A percentile compares a stretch with the other conserved stretches of the same genome.
Conservation (phyloP, 2,329 filamentous ascomycete species). For the Fusarium gaditjirri region DNA sequence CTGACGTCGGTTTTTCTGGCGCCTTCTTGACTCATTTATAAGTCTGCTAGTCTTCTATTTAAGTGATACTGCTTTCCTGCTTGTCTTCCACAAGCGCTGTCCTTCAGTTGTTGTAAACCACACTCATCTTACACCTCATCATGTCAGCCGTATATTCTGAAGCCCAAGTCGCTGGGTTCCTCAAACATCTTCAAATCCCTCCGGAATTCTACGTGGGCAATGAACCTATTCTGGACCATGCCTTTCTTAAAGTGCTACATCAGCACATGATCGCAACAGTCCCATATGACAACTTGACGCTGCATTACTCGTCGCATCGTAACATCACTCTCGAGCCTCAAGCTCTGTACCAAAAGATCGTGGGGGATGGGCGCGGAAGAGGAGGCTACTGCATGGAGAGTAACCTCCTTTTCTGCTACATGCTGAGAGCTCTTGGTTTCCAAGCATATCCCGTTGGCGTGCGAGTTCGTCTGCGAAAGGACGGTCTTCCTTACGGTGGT, state of each 20-base stretch:
- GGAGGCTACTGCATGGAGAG: conserved; percentile 73
- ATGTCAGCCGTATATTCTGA: conserved; percentile 46
- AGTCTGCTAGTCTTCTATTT: conserved; percentile 10
- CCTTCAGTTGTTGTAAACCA: background rate
- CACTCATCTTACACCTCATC: conserved; percentile 6
- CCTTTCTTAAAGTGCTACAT: conserved; percentile 54
- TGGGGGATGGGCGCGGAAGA: conserved; percentile 53
- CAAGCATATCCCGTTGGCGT: conserved; percentile 66
- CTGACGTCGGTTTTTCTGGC: conserved; percentile 26
- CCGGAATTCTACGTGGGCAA: conserved; percentile 43
- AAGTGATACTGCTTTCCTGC: background rate
- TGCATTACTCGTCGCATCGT: conserved; percentile 61
- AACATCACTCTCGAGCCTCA: conserved; percentile 57
- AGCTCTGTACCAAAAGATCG: conserved; percentile 61
- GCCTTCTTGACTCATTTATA: conserved; percentile 19
- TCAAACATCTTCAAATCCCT: conserved; percentile 43
- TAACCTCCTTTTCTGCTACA: conserved; percentile 63
- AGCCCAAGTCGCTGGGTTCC: conserved; percentile 46
- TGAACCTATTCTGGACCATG: conserved; percentile 43
- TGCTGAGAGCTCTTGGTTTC: conserved; percentile 63
- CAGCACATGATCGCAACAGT: conserved; percentile 60
- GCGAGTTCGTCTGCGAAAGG: conserved; percentile 54
- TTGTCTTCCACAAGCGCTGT: background rate
- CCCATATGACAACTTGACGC: conserved; percentile 66
- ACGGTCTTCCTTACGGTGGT: conserved; percentile 53